Base-by-base conservation (phyloP, 108 stramenopile species). In the Aurantiochytrium sp. region DNA sequence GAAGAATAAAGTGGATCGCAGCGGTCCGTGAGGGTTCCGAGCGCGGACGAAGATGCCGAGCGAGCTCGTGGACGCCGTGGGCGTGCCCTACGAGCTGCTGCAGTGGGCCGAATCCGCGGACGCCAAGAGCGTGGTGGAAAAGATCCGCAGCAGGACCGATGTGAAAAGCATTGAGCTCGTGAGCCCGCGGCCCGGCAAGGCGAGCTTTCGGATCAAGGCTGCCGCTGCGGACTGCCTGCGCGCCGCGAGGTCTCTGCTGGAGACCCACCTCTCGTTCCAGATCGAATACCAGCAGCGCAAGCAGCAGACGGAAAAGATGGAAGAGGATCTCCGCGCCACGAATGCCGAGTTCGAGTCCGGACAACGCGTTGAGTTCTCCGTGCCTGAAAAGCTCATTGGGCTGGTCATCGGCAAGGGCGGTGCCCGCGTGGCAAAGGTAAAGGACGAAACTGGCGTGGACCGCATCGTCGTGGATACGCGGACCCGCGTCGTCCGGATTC, bases 391-490 rank as follows among this genome's bases (percentile, higher is more conserved):
- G 45, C 50, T 48, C 1, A 68, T 42, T n/a, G 52, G 68, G 15
- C 37, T 53, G 30, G 48, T 81, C 34, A 88, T 30, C 19, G 55
- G 55, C 45, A 69, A 73, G 48, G 68, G 68, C 10, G 36, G 69
- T 22, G 69, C 69, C 31, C 34, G 34, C 53, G 24, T 73, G 69
- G 32, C 65, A 6, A 53, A 81, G 69, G 45, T 81, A 21, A 88
- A 88, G 52, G 68, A 73, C 21, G 32, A 52, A n/a, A 88, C 69
- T 36, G 69, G 55, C 69, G 45, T 81, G 52, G 69, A 88, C 34
- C 34, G 42, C 39, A 54, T 55, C 31, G 15, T 37, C 34, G 87
- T 55, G 68, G 69, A 53, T n/a, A 17, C 73, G 6, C 21, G 27
- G 6, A 27, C 73, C 6, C 39, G 73, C n/a, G 45, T 48, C n/a